These are phyloP conservation scores for Beauveria sp. DNA, from an alignment of 2,329 filamentous ascomycete genomes.

Conservation along the genomic window DNA sequence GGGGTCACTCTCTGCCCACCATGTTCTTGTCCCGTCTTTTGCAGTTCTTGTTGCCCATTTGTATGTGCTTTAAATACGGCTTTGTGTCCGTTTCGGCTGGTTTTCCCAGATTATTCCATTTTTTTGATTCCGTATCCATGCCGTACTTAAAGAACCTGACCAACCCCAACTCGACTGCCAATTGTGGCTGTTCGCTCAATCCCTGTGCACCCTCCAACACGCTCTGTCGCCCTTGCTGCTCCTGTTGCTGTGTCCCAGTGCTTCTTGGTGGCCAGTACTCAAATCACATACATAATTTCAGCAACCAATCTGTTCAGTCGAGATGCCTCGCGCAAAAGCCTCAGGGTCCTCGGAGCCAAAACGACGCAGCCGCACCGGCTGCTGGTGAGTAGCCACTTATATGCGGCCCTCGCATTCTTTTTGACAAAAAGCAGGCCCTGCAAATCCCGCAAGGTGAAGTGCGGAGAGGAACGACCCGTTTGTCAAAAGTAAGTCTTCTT, in stretches of 20 bases:
- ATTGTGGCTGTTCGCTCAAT: not conserved
- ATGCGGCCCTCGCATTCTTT: not conserved
- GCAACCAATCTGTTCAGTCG: not conserved
- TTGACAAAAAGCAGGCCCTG: constrained; percentile 52
- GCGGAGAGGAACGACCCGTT: constrained; percentile 66
- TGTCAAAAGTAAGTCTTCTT: constrained; percentile 51
- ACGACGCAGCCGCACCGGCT: constrained; percentile 37
- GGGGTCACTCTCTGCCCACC: not conserved
- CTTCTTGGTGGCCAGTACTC: not conserved
- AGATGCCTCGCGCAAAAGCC: constrained; percentile 36
- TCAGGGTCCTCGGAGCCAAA: constrained; percentile 36
- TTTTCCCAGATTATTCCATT: not conserved
- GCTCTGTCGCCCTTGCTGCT: not conserved
- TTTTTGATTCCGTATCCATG: constrained; percentile 9
- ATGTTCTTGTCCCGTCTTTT: not conserved
- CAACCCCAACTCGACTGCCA: not conserved
- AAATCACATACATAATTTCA: not conserved
- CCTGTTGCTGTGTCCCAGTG: not conserved
- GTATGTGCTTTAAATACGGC: constrained; percentile 5
- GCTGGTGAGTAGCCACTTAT: constrained; percentile 28
- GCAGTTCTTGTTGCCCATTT: not conserved
- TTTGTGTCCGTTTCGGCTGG: constrained; percentile 2
- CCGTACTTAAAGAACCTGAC: constrained; percentile 1
- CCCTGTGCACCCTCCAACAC: not conserved
- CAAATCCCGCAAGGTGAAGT: constrained; percentile 67